Evolutionary conservation across 306 rosid species (phyloP), one percentile per base, ranked within the genome.

Genomic region (Argentina anserina): DNA sequence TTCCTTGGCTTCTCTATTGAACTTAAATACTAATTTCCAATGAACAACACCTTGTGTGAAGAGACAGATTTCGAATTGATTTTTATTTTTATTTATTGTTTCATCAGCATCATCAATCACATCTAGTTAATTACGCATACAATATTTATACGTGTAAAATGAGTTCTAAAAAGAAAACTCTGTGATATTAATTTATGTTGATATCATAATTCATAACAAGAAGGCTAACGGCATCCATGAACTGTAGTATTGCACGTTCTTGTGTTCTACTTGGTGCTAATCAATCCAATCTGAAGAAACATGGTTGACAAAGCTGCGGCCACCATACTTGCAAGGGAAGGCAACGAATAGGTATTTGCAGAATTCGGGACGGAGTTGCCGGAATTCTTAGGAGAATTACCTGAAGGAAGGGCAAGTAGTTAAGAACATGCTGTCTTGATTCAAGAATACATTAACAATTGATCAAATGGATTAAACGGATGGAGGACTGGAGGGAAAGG

Each of bases 291-390:
- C 43, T 55, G 70, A 63, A 55, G 70, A 68, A 61, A 55, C 75
- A 28, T 40, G 4, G 60, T 26, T 26, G 53, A 58, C 13, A 65
- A 23, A 50, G 65, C 75, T 17, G 65, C 9, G 13, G 70, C 62
- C 18, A 40, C 31, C 14, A 71, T 15, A 17, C 60, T 70, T 12
- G 40, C 72, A 25, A 0, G 2, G 7, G 78, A 65, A 64, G 67
- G 73, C 67, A 65, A 23, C 21, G 40, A 55, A 61, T 25, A 43
- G 53, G 25, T 70, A 28, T 67, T 58, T 26, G 80, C 82, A 21
- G 81, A 79, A 55, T 75, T 77, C 39, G 71, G 63, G 52, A 49
- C 45, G 4, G 81, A 65, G 42, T 80, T 78, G 26, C 7, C 33
- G 17, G 83, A 75, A 23, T 72, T 75, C 37, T 31, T 47, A 33